A percentile compares a stretch with the other conserved stretches of the same genome.
These are phyloP conservation scores for Albatrellus ellisii DNA, from an alignment of 768 basidiomycete genomes.

Conservation along the genomic window DNA sequence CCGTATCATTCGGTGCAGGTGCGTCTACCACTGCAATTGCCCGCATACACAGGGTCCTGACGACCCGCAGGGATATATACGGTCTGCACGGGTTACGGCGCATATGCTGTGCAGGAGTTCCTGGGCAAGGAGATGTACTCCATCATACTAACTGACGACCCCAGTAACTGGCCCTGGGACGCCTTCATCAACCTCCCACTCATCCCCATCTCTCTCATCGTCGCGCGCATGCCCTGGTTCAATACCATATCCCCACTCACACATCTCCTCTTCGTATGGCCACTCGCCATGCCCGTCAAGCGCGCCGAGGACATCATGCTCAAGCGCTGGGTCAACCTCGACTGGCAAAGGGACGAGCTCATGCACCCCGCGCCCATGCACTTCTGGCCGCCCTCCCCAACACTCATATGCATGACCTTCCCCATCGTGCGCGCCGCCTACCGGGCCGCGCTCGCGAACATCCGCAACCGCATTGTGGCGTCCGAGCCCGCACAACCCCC, in stretches of 20 bases:
- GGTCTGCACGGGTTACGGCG: slow-evolving; percentile 54
- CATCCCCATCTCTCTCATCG: slow-evolving; percentile 53
- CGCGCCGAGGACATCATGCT: neutral
- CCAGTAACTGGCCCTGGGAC: slow-evolving; percentile 61
- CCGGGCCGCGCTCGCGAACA: slow-evolving; percentile 8
- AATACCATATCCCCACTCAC: slow-evolving; percentile 17
- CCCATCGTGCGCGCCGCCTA: slow-evolving; percentile 19
- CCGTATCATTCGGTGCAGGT: slow-evolving; percentile 52
- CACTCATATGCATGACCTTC: slow-evolving; percentile 18
- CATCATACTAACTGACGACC: slow-evolving; percentile 52
- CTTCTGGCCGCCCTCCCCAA: slow-evolving; percentile 23
- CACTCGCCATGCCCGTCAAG: slow-evolving; percentile 16
- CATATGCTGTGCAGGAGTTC: slow-evolving; percentile 56
- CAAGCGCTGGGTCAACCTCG: neutral
- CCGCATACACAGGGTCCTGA: slow-evolving; percentile 15
- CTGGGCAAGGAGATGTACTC: slow-evolving; percentile 48
- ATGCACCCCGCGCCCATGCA: slow-evolving; percentile 7
- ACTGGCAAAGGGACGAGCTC: neutral
- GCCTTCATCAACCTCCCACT: slow-evolving; percentile 65
- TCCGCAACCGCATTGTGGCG: slow-evolving; percentile 17
- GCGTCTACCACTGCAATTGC: slow-evolving; percentile 16
- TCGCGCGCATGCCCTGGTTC: slow-evolving; percentile 30
- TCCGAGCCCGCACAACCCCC: slow-evolving; percentile 6
- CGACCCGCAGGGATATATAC: slow-evolving; percentile 28
- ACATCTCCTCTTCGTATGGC: slow-evolving; percentile 22